These are phyloP conservation scores for Penicillium paradoxum DNA, from an alignment of 495 filamentous ascomycete species.

Conservation along the genomic window DNA sequence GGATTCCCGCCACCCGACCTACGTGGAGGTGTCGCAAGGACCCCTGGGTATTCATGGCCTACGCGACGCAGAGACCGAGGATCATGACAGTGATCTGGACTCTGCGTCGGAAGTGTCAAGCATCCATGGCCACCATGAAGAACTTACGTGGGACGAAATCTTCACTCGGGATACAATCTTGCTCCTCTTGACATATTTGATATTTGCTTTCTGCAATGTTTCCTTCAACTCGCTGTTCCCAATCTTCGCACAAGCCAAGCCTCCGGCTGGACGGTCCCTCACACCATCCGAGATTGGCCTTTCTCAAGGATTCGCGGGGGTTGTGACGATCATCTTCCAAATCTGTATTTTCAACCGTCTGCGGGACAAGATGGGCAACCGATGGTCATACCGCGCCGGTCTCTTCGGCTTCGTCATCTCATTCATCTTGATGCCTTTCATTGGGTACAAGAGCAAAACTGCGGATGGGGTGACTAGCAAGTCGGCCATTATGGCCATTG, in stretches of 20 bases:
- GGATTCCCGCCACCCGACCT: constrained; percentile 53
- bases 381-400: constrained; percentile 70
- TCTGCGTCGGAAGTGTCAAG: constrained; percentile 42
- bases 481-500: constrained; percentile 57
- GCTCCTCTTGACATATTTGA: constrained; percentile 73
- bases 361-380: constrained; percentile 78
- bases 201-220: constrained; percentile 86
- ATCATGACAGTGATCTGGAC: constrained; percentile 41
- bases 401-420: constrained; percentile 78
- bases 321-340: constrained; percentile 84
- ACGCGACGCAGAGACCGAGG: constrained; percentile 24
- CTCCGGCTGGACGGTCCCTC: constrained; percentile 71
- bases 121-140: constrained; percentile 28
- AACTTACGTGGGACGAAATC: constrained; percentile 46
- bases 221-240: constrained; percentile 89
- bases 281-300: constrained; percentile 78
- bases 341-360: constrained; percentile 74
- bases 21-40: constrained; percentile 37
- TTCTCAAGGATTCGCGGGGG: constrained; percentile 76
- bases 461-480: constrained; percentile 47
- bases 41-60: constrained; percentile 19
- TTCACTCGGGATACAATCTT: constrained; percentile 76
- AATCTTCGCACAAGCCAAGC: constrained; percentile 72
- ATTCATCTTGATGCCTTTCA: constrained; percentile 84
- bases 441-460: constrained; percentile 65